Evolutionary conservation across 352 stramenopile genomes (phyloP).

Genomic region (Thalassiosira mediterranea): DNA sequence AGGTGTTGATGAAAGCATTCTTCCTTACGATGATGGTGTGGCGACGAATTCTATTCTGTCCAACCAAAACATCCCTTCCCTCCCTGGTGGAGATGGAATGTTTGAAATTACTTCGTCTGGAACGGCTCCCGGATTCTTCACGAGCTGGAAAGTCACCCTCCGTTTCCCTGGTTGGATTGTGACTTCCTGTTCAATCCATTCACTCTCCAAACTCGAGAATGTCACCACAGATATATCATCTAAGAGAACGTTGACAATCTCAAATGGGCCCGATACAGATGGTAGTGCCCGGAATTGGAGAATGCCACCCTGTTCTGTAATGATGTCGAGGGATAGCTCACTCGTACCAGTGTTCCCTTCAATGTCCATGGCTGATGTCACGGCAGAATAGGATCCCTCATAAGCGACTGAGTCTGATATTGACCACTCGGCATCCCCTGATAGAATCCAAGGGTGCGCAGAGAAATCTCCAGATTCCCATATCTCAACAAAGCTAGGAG

Average conservation of each 20-base stretch:
- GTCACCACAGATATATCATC: conserved; percentile 27
- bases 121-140: conserved; percentile 41
- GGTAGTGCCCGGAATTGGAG: conserved; percentile 25
- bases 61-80: conserved; percentile 41
- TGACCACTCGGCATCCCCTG: conserved; percentile 42
- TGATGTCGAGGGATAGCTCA: conserved; percentile 53
- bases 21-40: too few relatives aligned
- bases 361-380: conserved; percentile 28
- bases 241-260: conserved; percentile 39
- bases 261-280: conserved; percentile 33
- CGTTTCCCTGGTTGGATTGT: conserved; percentile 50
- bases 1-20: too few relatives aligned
- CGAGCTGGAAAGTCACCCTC: conserved; percentile 41
- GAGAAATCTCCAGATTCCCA: conserved; percentile 49
- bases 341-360: conserved; percentile 11
- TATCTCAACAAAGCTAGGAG: conserved; percentile 31
- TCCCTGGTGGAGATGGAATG: conserved; percentile 14
- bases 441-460: conserved; percentile 38
- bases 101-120: conserved; percentile 18
- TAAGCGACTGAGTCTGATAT: conserved; percentile 33
- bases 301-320: conserved; percentile 46
- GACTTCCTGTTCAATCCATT: conserved; percentile 34
- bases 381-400: conserved; percentile 39
- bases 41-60: conserved; percentile 42
- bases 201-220: conserved; percentile 14